Conservation (phyloP, 192 early-diverging fungal genomes). For the Rhizophagus clarus region DNA sequence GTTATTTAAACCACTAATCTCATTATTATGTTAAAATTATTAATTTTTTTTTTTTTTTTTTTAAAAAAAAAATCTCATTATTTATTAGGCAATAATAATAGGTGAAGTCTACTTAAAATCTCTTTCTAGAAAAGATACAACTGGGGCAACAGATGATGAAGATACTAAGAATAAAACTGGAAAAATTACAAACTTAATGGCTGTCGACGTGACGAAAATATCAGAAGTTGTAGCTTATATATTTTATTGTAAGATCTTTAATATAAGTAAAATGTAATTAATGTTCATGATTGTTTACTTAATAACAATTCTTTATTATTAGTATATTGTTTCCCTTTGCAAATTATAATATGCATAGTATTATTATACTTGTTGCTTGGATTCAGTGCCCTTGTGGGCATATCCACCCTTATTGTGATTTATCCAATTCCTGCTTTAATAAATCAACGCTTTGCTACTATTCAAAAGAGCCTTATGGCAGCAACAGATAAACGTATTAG, state of each 20-base stretch:
- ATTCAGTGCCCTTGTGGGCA: constrained; percentile 77
- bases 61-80: constrained; percentile 44
- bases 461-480: constrained; percentile 59
- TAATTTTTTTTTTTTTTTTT: no score
- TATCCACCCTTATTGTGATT: constrained; percentile 63
- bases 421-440: constrained; percentile 61
- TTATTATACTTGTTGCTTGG: constrained; percentile 81
- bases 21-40: constrained; percentile 41
- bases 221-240: constrained; percentile 30
- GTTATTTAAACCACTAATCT: not conserved
- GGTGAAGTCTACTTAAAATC: constrained; percentile 45
- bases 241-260: constrained; percentile 19
- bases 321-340: constrained; percentile 67
- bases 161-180: constrained; percentile 47
- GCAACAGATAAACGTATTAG: constrained; percentile 79
- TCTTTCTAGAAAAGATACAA: constrained; percentile 40
- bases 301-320: constrained; percentile 39
- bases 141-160: constrained; percentile 25
- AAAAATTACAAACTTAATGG: constrained; percentile 75
- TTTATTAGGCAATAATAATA: constrained; percentile 43
- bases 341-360: constrained; percentile 66
- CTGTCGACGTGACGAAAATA: constrained; percentile 71
- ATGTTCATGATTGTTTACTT: not conserved
- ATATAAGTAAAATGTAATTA: not conserved
- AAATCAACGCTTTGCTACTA: constrained; percentile 48